A percentile compares a stretch with the other conserved stretches of the same genome.
Conservation (phyloP, 805 yeast species). For the Yarrowia keelungensis region DNA sequence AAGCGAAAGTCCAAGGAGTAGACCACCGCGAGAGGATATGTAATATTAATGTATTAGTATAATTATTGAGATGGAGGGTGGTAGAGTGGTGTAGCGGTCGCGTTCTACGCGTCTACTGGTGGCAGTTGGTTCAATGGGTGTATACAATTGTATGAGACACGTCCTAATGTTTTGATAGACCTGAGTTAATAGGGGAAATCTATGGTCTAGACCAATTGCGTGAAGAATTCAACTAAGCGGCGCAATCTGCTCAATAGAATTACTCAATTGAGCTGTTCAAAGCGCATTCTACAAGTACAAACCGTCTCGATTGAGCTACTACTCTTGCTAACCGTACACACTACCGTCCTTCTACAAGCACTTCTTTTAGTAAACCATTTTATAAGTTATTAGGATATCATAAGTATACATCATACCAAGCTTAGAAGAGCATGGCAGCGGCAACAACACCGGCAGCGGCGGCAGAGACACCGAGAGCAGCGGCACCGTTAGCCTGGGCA, state of each 20-base stretch:
- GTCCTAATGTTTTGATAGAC: not conserved
- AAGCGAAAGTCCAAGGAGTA: conserved; percentile 30
- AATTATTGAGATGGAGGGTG: not conserved
- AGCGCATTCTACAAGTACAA: no score
- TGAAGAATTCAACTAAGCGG: no score
- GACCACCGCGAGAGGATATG: not conserved
- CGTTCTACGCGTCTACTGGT: not conserved
- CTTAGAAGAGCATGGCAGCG: conserved; percentile 34
- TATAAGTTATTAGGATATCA: conserved; percentile 12
- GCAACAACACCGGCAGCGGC: conserved; percentile 32
- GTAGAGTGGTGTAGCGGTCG: not conserved
- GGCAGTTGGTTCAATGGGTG: no score
- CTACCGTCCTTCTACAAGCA: no score
- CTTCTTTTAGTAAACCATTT: not conserved
- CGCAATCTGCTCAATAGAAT: no score
- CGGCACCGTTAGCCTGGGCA: conserved; percentile 35
- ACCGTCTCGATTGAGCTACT: no score
- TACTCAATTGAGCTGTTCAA: no score
- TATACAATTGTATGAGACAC: no score
- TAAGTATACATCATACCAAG: conserved; percentile 1
- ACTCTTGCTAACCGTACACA: no score
- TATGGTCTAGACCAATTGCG: no score
- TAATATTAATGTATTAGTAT: conserved; percentile 35
- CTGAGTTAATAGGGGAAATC: no score
- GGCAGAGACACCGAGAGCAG: conserved; percentile 21